Base-by-base conservation (phyloP, 768 basidiomycete genomes). In the Amyloporia xantha region DNA sequence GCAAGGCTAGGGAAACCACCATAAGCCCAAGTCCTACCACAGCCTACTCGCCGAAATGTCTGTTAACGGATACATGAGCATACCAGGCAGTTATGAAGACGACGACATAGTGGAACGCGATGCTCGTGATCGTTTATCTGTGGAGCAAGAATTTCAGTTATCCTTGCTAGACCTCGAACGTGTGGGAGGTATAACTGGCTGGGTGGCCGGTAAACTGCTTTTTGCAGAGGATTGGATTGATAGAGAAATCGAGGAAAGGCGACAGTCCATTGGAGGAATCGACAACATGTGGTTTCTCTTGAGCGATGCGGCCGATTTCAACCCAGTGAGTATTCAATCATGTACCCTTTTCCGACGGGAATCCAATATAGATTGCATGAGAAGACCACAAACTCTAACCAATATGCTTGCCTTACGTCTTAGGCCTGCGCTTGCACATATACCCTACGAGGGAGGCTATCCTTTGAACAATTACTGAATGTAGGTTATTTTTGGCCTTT, bases 241-340 rank as follows among this genome's bases (percentile, higher is more conserved):
- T 33, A 41, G 37, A 1, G 56, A 60, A 26, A 35, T 50, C 2
- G 48, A 49, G 3, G 56, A 58, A 41, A 48, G 59, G 21, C 45
- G 46, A 17, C 50, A 55, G 41, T 51, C 44, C 21, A 60, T 60
- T n/a, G 59, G 56, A 1, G 59, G 59, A 13, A 52, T 60, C 4
- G 59, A 60, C 53, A 54, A 58, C 28, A 33, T 58, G 39, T 60
- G 56, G 56, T 39, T 60, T 33, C 42, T 60, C 27, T 35, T 60
- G 36, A 26, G 50, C 3, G 56, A 58, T 20, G 35, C 48, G 11
- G 52, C 59, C 9, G 56, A 58, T 48, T 60, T 60, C 35, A 60
- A 60, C 26, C 56, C 59, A 7, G 59, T 60, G 25, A 15, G 54
- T 46, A 13, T 4, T 38, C 11, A 13, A 20, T 19, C 4, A 24